Conservation (phyloP, 2,329 filamentous ascomycete species). For the Epichloe elymi region DNA sequence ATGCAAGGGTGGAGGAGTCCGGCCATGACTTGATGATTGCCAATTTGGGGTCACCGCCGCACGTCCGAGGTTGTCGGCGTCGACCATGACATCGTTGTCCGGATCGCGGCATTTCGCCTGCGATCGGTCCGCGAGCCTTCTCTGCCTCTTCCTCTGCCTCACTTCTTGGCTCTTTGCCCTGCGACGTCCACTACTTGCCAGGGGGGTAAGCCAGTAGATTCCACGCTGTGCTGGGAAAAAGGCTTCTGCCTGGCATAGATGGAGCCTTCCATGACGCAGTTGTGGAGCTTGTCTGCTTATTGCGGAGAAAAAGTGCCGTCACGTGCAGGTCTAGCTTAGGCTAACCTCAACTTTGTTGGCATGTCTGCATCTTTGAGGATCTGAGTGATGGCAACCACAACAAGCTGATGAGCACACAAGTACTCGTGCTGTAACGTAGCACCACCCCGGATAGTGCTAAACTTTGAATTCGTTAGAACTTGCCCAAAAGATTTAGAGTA, state of each 20-base stretch:
- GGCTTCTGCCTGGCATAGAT: background rate
- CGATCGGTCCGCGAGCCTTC: conserved; percentile 1
- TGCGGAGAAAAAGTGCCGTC: background rate
- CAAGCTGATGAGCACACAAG: too few species aligned
- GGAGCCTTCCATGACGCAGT: conserved; percentile 1
- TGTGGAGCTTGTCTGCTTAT: background rate
- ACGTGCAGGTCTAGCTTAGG: background rate
- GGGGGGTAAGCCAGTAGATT: background rate
- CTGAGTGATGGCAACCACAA: too few species aligned
- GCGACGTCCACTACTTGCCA: background rate
- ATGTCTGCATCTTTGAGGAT: too few species aligned
- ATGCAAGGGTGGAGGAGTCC: background rate
- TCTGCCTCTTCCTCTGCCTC: background rate
- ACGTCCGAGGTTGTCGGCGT: background rate
- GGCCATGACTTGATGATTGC: background rate
- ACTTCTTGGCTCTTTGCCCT: background rate
- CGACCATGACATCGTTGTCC: conserved; percentile 1
- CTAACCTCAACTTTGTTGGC: background rate
- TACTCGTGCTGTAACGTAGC: too few species aligned
- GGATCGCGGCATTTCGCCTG: conserved; percentile 1
- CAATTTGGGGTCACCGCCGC: background rate
- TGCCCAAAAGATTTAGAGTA: too few species aligned
- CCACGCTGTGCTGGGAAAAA: background rate
- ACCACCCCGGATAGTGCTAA: too few species aligned
- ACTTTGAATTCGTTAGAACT: background rate